Conservation (phyloP, 2,329 filamentous ascomycete species). For the Penicillium paneum region DNA sequence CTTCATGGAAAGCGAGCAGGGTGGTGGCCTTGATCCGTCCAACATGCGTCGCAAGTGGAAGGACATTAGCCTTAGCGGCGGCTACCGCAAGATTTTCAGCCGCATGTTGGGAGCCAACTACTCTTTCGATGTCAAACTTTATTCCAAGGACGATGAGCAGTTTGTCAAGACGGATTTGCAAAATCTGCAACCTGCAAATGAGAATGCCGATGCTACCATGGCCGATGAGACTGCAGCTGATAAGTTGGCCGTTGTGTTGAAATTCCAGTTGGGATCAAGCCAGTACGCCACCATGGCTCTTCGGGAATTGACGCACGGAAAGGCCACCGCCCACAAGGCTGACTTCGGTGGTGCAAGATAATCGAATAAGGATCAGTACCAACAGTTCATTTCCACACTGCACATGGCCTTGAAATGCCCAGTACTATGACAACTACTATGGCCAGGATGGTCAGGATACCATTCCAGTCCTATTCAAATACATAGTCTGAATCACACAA, state of each 20-base stretch:
- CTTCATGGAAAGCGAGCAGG: slow-evolving; percentile 78
- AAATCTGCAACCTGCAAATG: slow-evolving; percentile 51
- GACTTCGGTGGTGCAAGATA: slow-evolving; percentile 54
- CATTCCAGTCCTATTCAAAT: neutral
- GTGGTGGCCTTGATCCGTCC: slow-evolving; percentile 75
- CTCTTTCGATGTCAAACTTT: slow-evolving; percentile 66
- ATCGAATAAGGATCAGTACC: neutral
- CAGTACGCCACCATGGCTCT: slow-evolving; percentile 84
- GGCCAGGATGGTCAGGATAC: neutral
- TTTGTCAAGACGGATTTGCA: slow-evolving; percentile 87
- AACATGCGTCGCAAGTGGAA: slow-evolving; percentile 83
- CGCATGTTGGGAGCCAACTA: slow-evolving; percentile 65
- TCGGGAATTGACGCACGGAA: slow-evolving; percentile 72
- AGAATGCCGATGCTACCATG: slow-evolving; percentile 18
- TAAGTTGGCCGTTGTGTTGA: slow-evolving; percentile 67
- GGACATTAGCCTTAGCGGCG: slow-evolving; percentile 83
- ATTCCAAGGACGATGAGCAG: slow-evolving; percentile 67
- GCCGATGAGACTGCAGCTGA: slow-evolving; percentile 19
- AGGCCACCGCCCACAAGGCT: slow-evolving; percentile 59
- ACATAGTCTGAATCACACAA: neutral
- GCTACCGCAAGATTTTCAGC: slow-evolving; percentile 81
- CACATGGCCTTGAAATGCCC: neutral
- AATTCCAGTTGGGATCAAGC: slow-evolving; percentile 72
- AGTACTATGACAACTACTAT: neutral
- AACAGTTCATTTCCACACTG: too few relatives aligned